Evolutionary conservation across 2,329 filamentous ascomycete genomes (phyloP), one percentile per base, ranked within the genome.

Genomic region (Lecanicillium sp.): DNA sequence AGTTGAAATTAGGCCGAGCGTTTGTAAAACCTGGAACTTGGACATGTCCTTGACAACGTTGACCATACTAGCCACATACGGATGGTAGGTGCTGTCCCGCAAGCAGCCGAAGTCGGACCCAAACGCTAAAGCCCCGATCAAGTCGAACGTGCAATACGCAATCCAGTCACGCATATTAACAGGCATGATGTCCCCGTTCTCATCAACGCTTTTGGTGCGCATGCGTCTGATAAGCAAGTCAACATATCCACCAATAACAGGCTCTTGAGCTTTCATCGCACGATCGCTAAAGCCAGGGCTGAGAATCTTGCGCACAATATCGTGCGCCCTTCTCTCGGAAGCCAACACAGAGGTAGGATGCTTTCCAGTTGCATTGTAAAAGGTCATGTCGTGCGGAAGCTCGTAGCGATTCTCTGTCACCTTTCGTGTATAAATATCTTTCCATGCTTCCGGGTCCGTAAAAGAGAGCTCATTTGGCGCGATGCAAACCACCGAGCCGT

Each of bases 381-480:
- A 42, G 12, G 5, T 7, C 29, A 13, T 29, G 30, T 22, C 27
- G 29, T 17, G 27, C 15, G 15, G 33, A 7, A 17, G 3, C 7
- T 34, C 14, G 17, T 25, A 35, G 31, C 17, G 15, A 18, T 36
- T 14, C 17, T 42, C 34, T n/a, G 14, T 22, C 17, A 17, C n/a
- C 3, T 27, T 15, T 6, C 39, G 40, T 19, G 56, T 57, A 39
- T 65, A 65, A 14, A 68, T 68, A 10, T 63, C 59, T 37, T 59
- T 59, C 59, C 59, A 67, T 2, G 58, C 59, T 9, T 50, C 36
- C 4, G 51, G 27, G 3, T 53, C 53, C 10, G 54, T 58, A 40
- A 65, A 67, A 2, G 60, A 57, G 2, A 71, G 55, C 20, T 59
- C 51, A 17, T 59, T 56, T 0, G 67, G 66, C 0, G 51, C 56